A percentile compares a stretch with the other conserved stretches of the same genome.
Conservation (phyloP, 169 alveolate genomes). For the Plasmodium vinckei region DNA sequence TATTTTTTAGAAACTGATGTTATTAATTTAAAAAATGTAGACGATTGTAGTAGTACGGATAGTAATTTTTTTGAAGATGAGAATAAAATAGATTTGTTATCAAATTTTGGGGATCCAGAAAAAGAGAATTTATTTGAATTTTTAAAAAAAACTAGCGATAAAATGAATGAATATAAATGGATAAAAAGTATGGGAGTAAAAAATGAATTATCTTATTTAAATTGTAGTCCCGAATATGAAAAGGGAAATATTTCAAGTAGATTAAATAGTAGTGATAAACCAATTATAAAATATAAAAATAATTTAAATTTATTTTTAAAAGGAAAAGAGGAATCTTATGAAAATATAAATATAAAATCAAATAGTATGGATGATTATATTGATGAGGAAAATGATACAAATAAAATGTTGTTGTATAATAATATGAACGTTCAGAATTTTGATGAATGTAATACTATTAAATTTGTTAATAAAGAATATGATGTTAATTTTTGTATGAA, state of each 20-base stretch:
- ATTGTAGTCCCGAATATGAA: neutral
- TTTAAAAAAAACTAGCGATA: neutral
- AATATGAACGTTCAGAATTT: neutral
- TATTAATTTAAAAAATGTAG: neutral
- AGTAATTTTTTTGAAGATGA: neutral
- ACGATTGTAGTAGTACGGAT: slow-evolving; percentile 15
- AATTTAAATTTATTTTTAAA: slow-evolving; percentile 15
- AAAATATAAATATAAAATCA: slow-evolving; percentile 24
- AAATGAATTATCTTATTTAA: neutral
- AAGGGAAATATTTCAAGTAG: slow-evolving; percentile 17
- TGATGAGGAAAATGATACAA: slow-evolving; percentile 4
- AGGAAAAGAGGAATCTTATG: slow-evolving; percentile 20
- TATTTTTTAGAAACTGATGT: slow-evolving; percentile 22
- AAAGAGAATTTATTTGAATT: neutral
- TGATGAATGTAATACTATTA: slow-evolving; percentile 5
- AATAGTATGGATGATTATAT: slow-evolving; percentile 22
- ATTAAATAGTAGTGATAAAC: neutral
- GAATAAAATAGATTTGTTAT: neutral
- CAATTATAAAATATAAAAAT: slow-evolving; percentile 5
- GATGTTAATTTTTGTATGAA: slow-evolving; percentile 53
- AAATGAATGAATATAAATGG: neutral
- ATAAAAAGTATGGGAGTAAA: neutral
- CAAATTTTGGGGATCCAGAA: slow-evolving; percentile 7
- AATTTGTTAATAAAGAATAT: slow-evolving; percentile 18
- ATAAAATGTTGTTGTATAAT: neutral